A percentile compares a stretch with the other conserved stretches of the same genome.
Conservation (phyloP, 805 yeast genomes). For the Trichomonascus vanleenenianus region DNA sequence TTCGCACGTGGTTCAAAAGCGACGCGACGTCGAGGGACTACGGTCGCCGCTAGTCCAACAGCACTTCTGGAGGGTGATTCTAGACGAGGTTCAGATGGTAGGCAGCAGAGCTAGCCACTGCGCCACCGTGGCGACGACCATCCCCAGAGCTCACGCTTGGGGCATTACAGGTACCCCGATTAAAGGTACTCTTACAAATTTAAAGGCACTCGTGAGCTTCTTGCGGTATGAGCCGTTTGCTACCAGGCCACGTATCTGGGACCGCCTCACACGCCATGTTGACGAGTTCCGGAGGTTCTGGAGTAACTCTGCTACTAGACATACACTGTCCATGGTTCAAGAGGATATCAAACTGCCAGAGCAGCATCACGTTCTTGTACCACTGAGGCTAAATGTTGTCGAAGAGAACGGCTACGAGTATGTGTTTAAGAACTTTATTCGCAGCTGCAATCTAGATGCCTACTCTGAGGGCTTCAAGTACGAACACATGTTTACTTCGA, state of each 20-base stretch:
- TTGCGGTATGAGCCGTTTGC: constrained; percentile 61
- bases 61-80: constrained; percentile 82
- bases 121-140: constrained; percentile 67
- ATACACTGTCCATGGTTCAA: constrained; percentile 76
- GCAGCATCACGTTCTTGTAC: constrained; percentile 61
- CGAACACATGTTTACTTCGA: constrained; percentile 21
- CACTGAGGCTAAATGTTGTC: constrained; percentile 69
- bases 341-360: constrained; percentile 71
- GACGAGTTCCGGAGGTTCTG: constrained; percentile 47
- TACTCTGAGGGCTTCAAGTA: not conserved
- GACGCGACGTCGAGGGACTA: constrained; percentile 12
- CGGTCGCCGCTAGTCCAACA: constrained; percentile 69
- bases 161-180: constrained; percentile 96
- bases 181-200: constrained; percentile 54
- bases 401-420: constrained; percentile 80
- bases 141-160: constrained; percentile 89
- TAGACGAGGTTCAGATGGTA: constrained; percentile 96
- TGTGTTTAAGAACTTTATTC: constrained; percentile 49
- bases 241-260: constrained; percentile 37
- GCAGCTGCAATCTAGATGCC: constrained; percentile 38
- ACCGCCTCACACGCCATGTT: constrained; percentile 27
- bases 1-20: constrained; percentile 2
- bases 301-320: constrained; percentile 54
- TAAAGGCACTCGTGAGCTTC: constrained; percentile 64
- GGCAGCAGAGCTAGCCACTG: constrained; percentile 65